Evolutionary conservation across 2,329 filamentous ascomycete species (phyloP).

Genomic region (Cladosporium sp.): DNA sequence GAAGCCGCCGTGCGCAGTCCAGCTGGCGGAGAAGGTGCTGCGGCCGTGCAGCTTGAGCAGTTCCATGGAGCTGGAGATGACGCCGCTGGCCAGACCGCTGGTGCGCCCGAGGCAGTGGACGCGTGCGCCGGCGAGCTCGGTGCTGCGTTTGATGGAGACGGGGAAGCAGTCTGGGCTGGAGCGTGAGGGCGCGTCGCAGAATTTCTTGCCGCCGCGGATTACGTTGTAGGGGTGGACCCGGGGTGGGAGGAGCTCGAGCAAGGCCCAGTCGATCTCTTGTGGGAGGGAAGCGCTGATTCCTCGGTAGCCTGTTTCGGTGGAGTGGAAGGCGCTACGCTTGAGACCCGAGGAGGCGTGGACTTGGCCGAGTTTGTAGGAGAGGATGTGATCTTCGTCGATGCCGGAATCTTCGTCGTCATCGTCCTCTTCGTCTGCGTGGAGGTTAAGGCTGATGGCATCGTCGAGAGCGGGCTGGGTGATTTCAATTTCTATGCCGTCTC

Average conservation of each 20-base stretch:
- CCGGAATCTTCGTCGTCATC: slow-evolving; percentile 70
- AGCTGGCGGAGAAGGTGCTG: slow-evolving; percentile 72
- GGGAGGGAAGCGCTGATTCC: slow-evolving; percentile 63
- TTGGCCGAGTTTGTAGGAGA: slow-evolving; percentile 76
- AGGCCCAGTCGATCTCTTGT: slow-evolving; percentile 94
- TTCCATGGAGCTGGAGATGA: slow-evolving; percentile 74
- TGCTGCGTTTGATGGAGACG: slow-evolving; percentile 58
- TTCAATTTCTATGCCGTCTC: slow-evolving; percentile 72
- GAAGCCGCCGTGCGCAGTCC: slow-evolving; percentile 61
- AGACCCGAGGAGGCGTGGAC: slow-evolving; percentile 90
- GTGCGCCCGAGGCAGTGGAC: slow-evolving; percentile 90
- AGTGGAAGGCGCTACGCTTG: slow-evolving; percentile 52
- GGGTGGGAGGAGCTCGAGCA: slow-evolving; percentile 75
- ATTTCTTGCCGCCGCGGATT: slow-evolving; percentile 57
- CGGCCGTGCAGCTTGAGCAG: slow-evolving; percentile 87
- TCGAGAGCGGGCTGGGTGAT: slow-evolving; percentile 92
- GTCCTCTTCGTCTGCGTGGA: slow-evolving; percentile 78
- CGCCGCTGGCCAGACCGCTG: slow-evolving; percentile 76
- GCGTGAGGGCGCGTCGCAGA: slow-evolving; percentile 33
- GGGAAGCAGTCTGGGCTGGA: slow-evolving; percentile 40
- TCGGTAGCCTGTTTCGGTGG: slow-evolving; percentile 34
- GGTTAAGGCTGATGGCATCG: slow-evolving; percentile 64
- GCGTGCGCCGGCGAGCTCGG: slow-evolving; percentile 67
- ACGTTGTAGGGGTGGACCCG: slow-evolving; percentile 71
- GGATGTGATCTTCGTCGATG: slow-evolving; percentile 78